Percentiles rank a stretch among this genome's conserved stretches.
Evolutionary conservation across 495 filamentous ascomycete species (phyloP).

Genomic region (Penicillium paxilli): DNA sequence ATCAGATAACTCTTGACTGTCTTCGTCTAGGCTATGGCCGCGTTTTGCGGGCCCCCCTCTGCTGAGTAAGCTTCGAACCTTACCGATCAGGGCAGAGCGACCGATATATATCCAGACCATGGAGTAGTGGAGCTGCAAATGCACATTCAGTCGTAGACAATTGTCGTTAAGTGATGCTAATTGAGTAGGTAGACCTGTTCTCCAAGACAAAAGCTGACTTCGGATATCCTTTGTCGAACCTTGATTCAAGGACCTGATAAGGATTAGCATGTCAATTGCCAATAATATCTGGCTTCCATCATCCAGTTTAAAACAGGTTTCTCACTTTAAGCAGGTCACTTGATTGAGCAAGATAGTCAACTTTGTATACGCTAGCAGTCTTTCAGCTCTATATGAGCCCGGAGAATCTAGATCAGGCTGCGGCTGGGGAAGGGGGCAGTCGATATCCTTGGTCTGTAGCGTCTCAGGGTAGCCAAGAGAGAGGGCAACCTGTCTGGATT

Average conservation of each 20-base stretch:
- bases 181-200: background rate
- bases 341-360: conserved; percentile 2
- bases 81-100: conserved; percentile 1
- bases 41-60: background rate
- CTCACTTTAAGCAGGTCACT: background rate
- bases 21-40: background rate
- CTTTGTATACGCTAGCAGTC: conserved; percentile 2
- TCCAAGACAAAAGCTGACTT: conserved; percentile 3
- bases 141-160: background rate
- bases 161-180: background rate
- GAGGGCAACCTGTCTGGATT: conserved; percentile 1
- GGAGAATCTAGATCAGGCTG: background rate
- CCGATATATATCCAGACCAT: conserved; percentile 3
- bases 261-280: background rate
- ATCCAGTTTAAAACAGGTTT: background rate
- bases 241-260: background rate
- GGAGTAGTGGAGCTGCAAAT: conserved; percentile 4
- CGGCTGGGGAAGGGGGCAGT: background rate
- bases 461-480: conserved; percentile 3
- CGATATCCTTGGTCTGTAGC: conserved; percentile 1
- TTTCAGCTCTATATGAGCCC: background rate
- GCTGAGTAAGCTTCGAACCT: conserved; percentile 2
- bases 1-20: background rate
- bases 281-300: background rate
- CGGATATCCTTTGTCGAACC: conserved; percentile 2